A percentile compares a stretch with the other conserved stretches of the same genome.
Conservation (phyloP, 2,329 filamentous ascomycete genomes). For the Calonectria honghensis region DNA sequence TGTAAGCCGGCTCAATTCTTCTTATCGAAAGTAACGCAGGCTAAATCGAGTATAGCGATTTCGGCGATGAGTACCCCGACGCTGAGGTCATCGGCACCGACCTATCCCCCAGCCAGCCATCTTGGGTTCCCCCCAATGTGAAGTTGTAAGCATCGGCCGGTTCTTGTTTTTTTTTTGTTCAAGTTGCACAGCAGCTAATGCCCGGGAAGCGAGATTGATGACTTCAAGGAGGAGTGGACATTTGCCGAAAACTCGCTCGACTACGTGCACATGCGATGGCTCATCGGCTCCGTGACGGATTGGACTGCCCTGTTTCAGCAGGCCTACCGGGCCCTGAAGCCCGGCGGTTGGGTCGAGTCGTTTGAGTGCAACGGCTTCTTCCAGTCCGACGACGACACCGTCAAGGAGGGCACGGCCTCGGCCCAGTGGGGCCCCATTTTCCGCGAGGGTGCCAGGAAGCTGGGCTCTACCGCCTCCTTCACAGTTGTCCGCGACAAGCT, state of each 20-base stretch:
- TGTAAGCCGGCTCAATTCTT: conserved; percentile 22
- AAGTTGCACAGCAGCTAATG: not conserved
- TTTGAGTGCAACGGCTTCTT: conserved; percentile 60
- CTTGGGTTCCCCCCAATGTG: conserved; percentile 58
- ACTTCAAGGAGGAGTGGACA: conserved; percentile 72
- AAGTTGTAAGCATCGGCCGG: conserved; percentile 26
- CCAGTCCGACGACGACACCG: conserved; percentile 50
- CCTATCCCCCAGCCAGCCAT: conserved; percentile 74
- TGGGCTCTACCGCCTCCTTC: conserved; percentile 56
- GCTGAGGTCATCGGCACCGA: conserved; percentile 68
- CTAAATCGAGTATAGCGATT: conserved; percentile 63
- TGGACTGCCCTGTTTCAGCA: conserved; percentile 72
- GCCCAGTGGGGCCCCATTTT: conserved; percentile 61
- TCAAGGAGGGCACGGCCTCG: conserved; percentile 52
- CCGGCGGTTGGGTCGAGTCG: conserved; percentile 66
- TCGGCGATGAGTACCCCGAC: conserved; percentile 64
- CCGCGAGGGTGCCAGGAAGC: conserved; percentile 57
- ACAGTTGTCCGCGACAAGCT: conserved; percentile 56
- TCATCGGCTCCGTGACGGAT: conserved; percentile 74
- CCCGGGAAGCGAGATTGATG: conserved; percentile 69
- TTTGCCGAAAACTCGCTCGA: conserved; percentile 72
- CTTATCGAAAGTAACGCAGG: too few relatives aligned
- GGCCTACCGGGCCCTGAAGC: conserved; percentile 65
- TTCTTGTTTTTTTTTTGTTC: too few relatives aligned
- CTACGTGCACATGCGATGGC: conserved; percentile 76